phyloP scores from a whole-genome alignment of 2,329 filamentous ascomycete genomes.

The Helotiales sp. region DNA sequence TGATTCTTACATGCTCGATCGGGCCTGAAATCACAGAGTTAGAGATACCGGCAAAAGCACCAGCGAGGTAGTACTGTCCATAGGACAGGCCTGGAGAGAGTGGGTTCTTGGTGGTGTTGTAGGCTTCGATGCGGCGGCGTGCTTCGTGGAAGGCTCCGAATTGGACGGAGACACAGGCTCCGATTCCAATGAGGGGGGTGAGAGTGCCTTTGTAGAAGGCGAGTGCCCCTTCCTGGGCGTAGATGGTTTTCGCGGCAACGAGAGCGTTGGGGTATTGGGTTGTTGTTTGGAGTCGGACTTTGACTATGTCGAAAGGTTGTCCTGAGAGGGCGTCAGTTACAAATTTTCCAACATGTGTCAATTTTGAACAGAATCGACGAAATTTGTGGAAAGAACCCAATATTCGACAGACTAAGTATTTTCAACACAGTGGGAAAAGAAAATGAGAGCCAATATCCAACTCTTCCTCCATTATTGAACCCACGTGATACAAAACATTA shows the following conservation, averaged over 20 bases:
- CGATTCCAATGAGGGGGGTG: slow-evolving; percentile 92
- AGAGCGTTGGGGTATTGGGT: slow-evolving; percentile 80
- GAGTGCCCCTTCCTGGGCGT: slow-evolving; percentile 81
- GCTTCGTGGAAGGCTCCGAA: slow-evolving; percentile 97
- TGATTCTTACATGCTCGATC: slow-evolving; percentile 96
- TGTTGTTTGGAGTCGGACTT: slow-evolving; percentile 93
- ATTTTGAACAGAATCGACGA: background rate
- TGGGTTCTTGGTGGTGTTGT: slow-evolving; percentile 59
- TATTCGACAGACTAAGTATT: too few relatives aligned
- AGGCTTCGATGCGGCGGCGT: slow-evolving; percentile 80
- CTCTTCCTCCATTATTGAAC: slow-evolving; percentile 12
- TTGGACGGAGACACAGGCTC: slow-evolving; percentile 97
- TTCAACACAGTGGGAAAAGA: too few relatives aligned
- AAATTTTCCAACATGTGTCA: background rate
- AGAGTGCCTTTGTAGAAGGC: slow-evolving; percentile 99
- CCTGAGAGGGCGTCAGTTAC: slow-evolving; percentile 48
- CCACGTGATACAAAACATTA: slow-evolving; percentile 21
- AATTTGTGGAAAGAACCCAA: background rate
- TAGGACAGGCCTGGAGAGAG: slow-evolving; percentile 66
- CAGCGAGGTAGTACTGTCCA: slow-evolving; percentile 85
- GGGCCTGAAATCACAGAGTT: slow-evolving; percentile 89
- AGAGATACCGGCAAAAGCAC: slow-evolving; percentile 89
- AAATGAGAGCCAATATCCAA: background rate
- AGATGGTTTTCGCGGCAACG: slow-evolving; percentile 81
- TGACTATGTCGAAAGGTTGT: slow-evolving; percentile 88